Percentiles rank a stretch among this genome's conserved stretches.
These are phyloP conservation scores for Pulicaria dysenterica DNA, from an alignment of 129 eudicot species.

Conservation along the genomic window DNA sequence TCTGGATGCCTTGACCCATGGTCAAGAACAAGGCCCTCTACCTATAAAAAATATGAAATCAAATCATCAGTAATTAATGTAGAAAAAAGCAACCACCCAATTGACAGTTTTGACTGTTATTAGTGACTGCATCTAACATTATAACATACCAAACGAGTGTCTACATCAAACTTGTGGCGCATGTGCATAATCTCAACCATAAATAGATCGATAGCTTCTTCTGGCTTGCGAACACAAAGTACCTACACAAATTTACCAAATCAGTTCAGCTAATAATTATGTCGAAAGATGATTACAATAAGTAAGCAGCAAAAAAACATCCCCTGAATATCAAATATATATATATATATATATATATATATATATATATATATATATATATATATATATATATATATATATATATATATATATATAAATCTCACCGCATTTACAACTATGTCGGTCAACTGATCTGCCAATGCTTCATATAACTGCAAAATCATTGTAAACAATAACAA, in stretches of 20 bases:
- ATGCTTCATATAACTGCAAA: constrained; percentile 73
- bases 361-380: too few species aligned
- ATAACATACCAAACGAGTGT: constrained; percentile 75
- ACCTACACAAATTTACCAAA: constrained; percentile 47
- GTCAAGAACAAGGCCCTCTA: constrained; percentile 93
- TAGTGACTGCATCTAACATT: not conserved
- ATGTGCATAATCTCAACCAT: constrained; percentile 98
- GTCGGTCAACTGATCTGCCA: constrained; percentile 87
- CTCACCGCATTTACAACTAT: constrained; percentile 74
- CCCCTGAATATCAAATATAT: too few species aligned
- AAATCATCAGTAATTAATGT: not conserved
- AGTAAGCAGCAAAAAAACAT: not conserved
- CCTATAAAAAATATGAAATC: constrained; percentile 38
- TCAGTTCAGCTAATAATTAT: not conserved
- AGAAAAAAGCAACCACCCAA: not conserved
- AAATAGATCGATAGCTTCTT: constrained; percentile 82
- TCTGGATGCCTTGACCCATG: constrained; percentile 98
- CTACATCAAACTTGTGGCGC: constrained; percentile 96
- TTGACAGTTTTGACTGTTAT: not conserved
- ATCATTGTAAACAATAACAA: not conserved
- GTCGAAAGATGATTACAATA: not conserved
- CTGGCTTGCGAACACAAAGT: constrained; percentile 80
- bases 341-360: too few species aligned
- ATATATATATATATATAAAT: not conserved
- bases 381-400: too few species aligned